These are phyloP conservation scores for Tulasnella sp. DNA, from an alignment of 768 basidiomycete genomes.

Conservation along the genomic window DNA sequence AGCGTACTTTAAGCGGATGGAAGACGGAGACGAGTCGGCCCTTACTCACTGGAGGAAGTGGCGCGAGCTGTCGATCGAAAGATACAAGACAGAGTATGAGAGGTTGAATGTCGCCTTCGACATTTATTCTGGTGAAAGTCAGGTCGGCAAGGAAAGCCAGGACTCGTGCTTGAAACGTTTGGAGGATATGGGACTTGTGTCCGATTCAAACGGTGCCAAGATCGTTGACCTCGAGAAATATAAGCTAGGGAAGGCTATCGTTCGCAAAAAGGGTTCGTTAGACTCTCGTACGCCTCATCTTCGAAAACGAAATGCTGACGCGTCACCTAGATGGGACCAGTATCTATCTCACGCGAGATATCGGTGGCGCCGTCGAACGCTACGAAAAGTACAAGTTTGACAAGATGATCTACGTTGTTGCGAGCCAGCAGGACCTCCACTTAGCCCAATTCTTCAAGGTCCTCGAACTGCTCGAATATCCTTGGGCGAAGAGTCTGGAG, in stretches of 20 bases:
- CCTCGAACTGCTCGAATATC: slow-evolving; percentile 80
- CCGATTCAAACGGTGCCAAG: slow-evolving; percentile 75
- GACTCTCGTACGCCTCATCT: neutral
- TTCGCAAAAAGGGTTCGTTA: slow-evolving; percentile 69
- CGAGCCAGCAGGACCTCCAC: slow-evolving; percentile 83
- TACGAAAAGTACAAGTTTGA: slow-evolving; percentile 87
- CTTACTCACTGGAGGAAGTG: slow-evolving; percentile 87
- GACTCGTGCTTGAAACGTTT: slow-evolving; percentile 64
- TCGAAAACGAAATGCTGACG: neutral
- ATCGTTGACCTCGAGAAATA: slow-evolving; percentile 82
- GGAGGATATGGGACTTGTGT: slow-evolving; percentile 65
- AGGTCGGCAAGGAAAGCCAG: slow-evolving; percentile 68
- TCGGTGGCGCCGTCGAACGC: slow-evolving; percentile 88
- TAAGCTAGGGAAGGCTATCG: slow-evolving; percentile 87
- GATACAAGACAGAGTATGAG: slow-evolving; percentile 84
- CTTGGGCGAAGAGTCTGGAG: slow-evolving; percentile 76
- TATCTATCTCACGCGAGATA: slow-evolving; percentile 92
- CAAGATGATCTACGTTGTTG: slow-evolving; percentile 91
- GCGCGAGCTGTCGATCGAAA: slow-evolving; percentile 85
- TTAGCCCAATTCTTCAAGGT: slow-evolving; percentile 91
- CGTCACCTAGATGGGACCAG: slow-evolving; percentile 72
- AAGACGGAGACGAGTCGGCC: slow-evolving; percentile 79
- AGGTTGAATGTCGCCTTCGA: slow-evolving; percentile 89
- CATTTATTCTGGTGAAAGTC: slow-evolving; percentile 86
- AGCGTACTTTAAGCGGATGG: slow-evolving; percentile 90